Evolutionary conservation across 192 early-diverging fungal genomes (phyloP), one percentile per base, ranked within the genome.

Genomic region (Chytriomyces confervae): DNA sequence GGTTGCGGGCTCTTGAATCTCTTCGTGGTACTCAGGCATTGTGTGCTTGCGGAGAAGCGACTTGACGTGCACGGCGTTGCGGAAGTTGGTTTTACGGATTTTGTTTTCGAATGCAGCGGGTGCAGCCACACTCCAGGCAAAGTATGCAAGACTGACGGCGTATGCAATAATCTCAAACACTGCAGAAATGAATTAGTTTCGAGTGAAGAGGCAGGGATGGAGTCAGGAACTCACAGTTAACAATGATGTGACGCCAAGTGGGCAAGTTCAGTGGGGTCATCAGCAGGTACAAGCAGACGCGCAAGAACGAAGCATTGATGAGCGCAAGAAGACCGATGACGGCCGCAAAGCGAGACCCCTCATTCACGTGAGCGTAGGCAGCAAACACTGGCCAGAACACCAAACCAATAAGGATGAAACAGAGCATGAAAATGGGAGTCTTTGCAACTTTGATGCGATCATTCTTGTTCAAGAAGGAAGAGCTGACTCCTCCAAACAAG

Each of bases 301-400:
- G 13, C 51, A 73, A 44, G 6, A 24, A 13, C 11, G 51, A n/a
- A 13, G 61, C 27, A 18, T 73, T 73, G 24, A 43, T 20, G 57
- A 16, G 9, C 5, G 23, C 50, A 9, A 73, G 18, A 13, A 48
- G 20, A 2, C 71, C 71, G 36, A 73, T 27, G 13, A 61, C 44
- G 16, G 51, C 53, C 11, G 51, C 71, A 61, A 61, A 9, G 16
- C 71, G 24, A 18, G 51, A 62, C 61, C 71, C 71, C 13, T 73
- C 51, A n/a, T 46, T 50, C 8, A 50, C 20, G 57, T 73, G 71
- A 9, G 71, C 71, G 53, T 73, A 73, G 57, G n/a, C 57, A 11
- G 61, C 36, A 36, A 61, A 53, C 10, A 73, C n/a, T 11, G 71
- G 71, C 71, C 71, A 73, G 36, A 73, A 73, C 20, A 73, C 11